phyloP scores from a whole-genome alignment of 345 rosid species.

The Turritis glabra region DNA sequence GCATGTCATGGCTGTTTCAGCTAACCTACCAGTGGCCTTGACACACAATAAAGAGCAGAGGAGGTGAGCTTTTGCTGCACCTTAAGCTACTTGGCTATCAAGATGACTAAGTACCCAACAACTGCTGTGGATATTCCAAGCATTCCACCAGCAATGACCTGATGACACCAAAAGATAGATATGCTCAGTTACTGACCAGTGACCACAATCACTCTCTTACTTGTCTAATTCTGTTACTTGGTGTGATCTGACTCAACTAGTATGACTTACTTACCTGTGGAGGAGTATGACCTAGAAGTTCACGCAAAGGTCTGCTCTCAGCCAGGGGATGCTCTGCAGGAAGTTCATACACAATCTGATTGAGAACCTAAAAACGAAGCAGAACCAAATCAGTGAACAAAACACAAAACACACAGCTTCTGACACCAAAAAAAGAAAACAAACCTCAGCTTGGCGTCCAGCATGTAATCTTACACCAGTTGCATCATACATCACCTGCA shows the following conservation, averaged over 20 bases:
- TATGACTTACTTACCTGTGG: constrained; percentile 55
- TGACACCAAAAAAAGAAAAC: constrained; percentile 2
- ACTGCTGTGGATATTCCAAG: constrained; percentile 68
- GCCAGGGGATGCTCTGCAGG: constrained; percentile 94
- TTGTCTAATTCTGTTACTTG: too few species aligned
- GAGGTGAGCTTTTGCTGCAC: not conserved
- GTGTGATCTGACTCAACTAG: not conserved
- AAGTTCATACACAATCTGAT: constrained; percentile 93
- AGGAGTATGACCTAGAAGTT: constrained; percentile 93
- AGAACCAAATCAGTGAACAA: not conserved
- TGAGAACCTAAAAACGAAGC: constrained; percentile 54
- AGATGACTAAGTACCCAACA: constrained; percentile 49
- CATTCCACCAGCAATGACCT: constrained; percentile 82
- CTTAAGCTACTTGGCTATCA: constrained; percentile 13
- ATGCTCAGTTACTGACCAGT: not conserved
- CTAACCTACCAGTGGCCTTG: constrained; percentile 3
- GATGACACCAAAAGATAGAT: constrained; percentile 20
- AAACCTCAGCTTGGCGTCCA: constrained; percentile 93
- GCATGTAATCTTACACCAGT: constrained; percentile 89
- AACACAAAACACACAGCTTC: not conserved
- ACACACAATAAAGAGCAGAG: not conserved
- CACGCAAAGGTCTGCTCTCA: constrained; percentile 75
- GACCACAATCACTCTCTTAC: not conserved
- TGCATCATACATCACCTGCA: constrained; percentile 89
- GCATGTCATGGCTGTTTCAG: constrained; percentile 12